Percentiles rank a stretch among this genome's conserved stretches.
Evolutionary conservation across 2,329 filamentous ascomycete species (phyloP).

Genomic region (Aspergillus aculeatus): DNA sequence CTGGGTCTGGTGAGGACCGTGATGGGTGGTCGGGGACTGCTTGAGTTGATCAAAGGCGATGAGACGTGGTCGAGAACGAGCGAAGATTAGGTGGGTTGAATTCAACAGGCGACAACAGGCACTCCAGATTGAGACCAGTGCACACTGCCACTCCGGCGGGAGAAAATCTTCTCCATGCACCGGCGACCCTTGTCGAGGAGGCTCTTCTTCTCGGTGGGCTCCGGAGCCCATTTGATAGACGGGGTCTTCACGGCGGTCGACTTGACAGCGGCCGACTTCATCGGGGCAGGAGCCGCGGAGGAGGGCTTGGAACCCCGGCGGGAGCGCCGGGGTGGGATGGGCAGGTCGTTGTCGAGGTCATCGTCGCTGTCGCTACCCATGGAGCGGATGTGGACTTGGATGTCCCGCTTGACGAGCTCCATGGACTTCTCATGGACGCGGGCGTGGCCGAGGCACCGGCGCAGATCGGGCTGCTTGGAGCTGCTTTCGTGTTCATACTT

Average conservation of each 20-base stretch:
- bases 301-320: slow-evolving; percentile 2
- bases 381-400: slow-evolving; percentile 7
- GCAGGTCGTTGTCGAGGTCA: slow-evolving; percentile 1
- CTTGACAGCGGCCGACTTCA: background rate
- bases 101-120: slow-evolving; percentile 1
- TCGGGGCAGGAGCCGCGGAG: background rate
- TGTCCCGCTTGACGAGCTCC: slow-evolving; percentile 7
- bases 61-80: background rate
- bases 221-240: background rate
- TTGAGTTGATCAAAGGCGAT: background rate
- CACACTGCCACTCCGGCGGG: background rate
- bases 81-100: background rate
- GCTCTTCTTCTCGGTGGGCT: slow-evolving; percentile 1
- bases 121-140: slow-evolving; percentile 4
- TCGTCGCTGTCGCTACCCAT: slow-evolving; percentile 6
- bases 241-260: background rate
- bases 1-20: background rate
- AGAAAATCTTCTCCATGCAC: slow-evolving; percentile 8
- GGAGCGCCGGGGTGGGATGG: background rate
- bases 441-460: slow-evolving; percentile 6
- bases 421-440: slow-evolving; percentile 6
- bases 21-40: background rate
- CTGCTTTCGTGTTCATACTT: slow-evolving; percentile 7
- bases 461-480: slow-evolving; percentile 3
- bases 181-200: slow-evolving; percentile 6